A percentile compares a stretch with the other conserved stretches of the same genome.
phyloP scores from a whole-genome alignment of 495 filamentous ascomycete species.

The Aspergillus bridgeri region DNA sequence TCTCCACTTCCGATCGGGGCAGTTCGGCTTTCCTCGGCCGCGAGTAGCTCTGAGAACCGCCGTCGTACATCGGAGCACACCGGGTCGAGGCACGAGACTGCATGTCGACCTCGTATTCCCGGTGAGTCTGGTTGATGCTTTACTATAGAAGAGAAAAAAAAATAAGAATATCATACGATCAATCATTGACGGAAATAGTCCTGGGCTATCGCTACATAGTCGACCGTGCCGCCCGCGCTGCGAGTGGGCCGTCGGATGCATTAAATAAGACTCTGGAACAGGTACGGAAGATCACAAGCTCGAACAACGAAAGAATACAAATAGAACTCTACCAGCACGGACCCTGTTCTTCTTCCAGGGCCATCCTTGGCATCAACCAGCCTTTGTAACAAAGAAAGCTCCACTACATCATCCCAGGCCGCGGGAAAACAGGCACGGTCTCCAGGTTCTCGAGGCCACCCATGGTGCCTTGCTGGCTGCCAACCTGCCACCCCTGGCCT shows the following conservation, averaged over 20 bases:
- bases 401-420: conserved; percentile 51
- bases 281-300: conserved; percentile 1
- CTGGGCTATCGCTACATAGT: conserved; percentile 15
- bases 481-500: conserved; percentile 80
- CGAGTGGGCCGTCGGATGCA: conserved; percentile 11
- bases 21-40: not conserved
- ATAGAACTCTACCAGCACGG: not conserved
- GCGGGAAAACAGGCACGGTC: conserved; percentile 82
- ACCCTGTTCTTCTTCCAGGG: not conserved
- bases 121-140: too few relatives aligned
- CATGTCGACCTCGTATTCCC: too few relatives aligned
- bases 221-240: conserved; percentile 10
- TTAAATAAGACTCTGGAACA: conserved; percentile 1
- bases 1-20: not conserved
- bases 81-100: too few relatives aligned
- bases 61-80: not conserved
- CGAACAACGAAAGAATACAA: not conserved
- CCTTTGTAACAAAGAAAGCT: not conserved
- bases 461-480: conserved; percentile 67
- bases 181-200: not conserved
- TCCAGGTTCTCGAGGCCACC: conserved; percentile 77
- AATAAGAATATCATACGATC: too few relatives aligned
- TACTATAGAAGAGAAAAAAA: too few relatives aligned
- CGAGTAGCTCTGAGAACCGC: not conserved
- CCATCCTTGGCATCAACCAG: not conserved